Percentiles rank a stretch among this genome's conserved stretches.
phyloP scores from a whole-genome alignment of 106 monocot species.

The Allium fistulosum region DNA sequence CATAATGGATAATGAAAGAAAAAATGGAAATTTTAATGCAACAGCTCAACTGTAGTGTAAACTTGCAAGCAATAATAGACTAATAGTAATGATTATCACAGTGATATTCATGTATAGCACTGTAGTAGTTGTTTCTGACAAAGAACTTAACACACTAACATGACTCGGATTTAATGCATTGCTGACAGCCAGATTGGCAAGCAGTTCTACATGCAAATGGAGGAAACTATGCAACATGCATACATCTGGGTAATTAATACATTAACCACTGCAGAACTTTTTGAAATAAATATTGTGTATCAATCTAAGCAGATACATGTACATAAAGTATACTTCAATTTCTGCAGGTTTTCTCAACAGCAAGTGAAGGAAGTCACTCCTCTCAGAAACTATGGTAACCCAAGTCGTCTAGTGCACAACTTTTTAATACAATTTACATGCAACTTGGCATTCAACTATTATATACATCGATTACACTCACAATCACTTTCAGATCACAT shows the following conservation, averaged over 20 bases:
- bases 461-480: too few species aligned
- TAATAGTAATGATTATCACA: too few species aligned
- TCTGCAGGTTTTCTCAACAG: not conserved
- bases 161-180: not conserved
- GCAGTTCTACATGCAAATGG: not conserved
- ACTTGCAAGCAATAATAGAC: too few species aligned
- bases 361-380: too few species aligned
- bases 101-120: too few species aligned
- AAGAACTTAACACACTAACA: not conserved
- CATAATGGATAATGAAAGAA: too few species aligned
- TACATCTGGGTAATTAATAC: not conserved
- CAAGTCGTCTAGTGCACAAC: too few species aligned
- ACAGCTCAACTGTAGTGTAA: too few species aligned
- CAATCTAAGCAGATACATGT: not conserved
- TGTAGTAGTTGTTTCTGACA: not conserved
- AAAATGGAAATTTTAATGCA: too few species aligned
- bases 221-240: not conserved
- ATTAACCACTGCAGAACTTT: not conserved
- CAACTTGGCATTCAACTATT: too few species aligned
- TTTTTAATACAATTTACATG: too few species aligned
- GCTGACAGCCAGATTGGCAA: constrained; percentile 1
- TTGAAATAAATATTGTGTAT: not conserved
- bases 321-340: not conserved
- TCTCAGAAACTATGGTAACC: too few species aligned
- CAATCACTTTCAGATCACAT: not conserved